Conservation (phyloP, 192 early-diverging fungal genomes). For the Chytriomyces sp. region DNA sequence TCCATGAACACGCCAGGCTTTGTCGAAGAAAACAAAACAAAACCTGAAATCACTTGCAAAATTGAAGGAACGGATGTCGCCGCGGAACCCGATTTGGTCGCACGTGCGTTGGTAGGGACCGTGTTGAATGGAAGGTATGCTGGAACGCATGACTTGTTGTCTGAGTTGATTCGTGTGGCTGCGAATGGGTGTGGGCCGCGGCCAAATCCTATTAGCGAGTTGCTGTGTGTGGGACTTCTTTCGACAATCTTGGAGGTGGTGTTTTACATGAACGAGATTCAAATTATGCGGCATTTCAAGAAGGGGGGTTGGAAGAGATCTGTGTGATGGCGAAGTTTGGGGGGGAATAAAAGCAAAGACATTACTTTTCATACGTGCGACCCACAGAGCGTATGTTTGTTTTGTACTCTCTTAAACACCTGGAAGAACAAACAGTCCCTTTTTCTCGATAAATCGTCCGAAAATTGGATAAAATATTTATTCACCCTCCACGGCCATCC, state of each 20-base stretch:
- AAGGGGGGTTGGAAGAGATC: background rate
- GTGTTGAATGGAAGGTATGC: conserved; percentile 40
- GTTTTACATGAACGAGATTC: background rate
- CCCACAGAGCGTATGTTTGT: no score
- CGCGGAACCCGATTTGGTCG: conserved; percentile 38
- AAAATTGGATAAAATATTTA: no score
- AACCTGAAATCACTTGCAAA: conserved; percentile 46
- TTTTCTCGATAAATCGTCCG: no score
- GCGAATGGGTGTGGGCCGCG: background rate
- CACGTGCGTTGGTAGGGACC: conserved; percentile 36
- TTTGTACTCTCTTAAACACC: no score
- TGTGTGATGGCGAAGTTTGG: no score
- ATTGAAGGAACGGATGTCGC: conserved; percentile 45
- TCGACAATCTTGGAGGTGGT: background rate
- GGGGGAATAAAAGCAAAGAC: no score
- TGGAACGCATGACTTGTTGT: conserved; percentile 40
- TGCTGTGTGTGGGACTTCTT: conserved; percentile 3
- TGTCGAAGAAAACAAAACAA: conserved; percentile 48
- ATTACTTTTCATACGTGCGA: no score
- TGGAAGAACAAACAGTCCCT: no score
- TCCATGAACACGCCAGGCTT: conserved; percentile 54
- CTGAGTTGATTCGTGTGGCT: conserved; percentile 35
- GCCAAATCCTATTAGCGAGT: conserved; percentile 22
- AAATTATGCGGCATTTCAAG: background rate
- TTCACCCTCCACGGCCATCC: no score